Base-by-base conservation (phyloP, 164 flowering plant species). In the Platanus orientalis region DNA sequence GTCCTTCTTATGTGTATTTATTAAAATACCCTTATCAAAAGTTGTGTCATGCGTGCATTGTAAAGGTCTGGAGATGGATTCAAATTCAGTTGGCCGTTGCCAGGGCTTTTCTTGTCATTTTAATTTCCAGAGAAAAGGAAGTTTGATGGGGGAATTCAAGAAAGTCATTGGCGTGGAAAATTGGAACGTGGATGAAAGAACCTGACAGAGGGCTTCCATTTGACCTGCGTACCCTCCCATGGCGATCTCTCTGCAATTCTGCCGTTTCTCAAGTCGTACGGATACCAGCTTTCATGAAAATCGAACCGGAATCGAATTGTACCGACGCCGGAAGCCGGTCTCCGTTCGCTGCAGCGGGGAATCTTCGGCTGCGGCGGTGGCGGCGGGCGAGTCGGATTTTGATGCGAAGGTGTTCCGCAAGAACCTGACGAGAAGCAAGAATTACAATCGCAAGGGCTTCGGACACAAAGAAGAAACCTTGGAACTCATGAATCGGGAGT, bases 391-490 rank as follows among this genome's bases (percentile, higher is more conserved):
- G 13, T 66, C 86, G 10, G 89, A 83, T 0, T 94, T 94, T 64
- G 98, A 94, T 62, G 81, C 97, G 29, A 90, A 94, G 79, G 78
- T 55, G 62, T 94, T 93, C 64, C 69, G 97, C 42, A 77, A 83
- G 55, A 89, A 93, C 75, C 67, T 90, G 70, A 89, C 97, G 6
- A 79, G 97, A 61, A 86, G 98, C 70, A 58, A 84, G 75, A 89
- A 93, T 69, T 93, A 93, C 63, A 88, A 93, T 56, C 84, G 88
- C 10, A 78, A 60, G 60, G 98, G 98, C 1, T 93, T 89, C 68
- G 97, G 97, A 0, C 83, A 77, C 72, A 93, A 93, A 71, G 82
- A 83, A 44, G 97, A 84, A 71, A 93, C 96, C 64, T 74, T 87
- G 6, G 73, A 84, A 83, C 87, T 84, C 67, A 87, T 93, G 94